Percentiles rank a stretch among this genome's conserved stretches.
Conservation (phyloP, 2,329 filamentous ascomycete genomes). For the Purpureocillium takamizusanense region DNA sequence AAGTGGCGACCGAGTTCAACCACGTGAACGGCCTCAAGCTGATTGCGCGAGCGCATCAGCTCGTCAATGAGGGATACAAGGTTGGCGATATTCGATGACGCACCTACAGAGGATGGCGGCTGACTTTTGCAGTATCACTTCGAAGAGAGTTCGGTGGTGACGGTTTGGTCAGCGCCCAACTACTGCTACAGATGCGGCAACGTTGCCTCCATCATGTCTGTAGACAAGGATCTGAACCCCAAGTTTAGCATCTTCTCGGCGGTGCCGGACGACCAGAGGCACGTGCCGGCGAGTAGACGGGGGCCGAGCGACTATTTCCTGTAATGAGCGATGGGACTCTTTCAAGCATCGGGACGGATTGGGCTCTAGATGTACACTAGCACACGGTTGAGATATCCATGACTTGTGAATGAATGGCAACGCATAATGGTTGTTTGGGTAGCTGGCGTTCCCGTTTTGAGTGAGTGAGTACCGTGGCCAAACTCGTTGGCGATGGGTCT, state of each 20-base stretch:
- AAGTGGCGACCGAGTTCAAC: constrained; percentile 95
- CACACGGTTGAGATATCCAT: constrained; percentile 33
- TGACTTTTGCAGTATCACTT: constrained; percentile 68
- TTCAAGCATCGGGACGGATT: constrained; percentile 8
- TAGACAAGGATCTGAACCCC: constrained; percentile 75
- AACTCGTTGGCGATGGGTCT: too few species aligned
- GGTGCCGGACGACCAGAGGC: constrained; percentile 76
- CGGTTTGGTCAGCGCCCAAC: constrained; percentile 96
- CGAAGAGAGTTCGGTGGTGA: constrained; percentile 88
- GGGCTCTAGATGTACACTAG: constrained; percentile 30
- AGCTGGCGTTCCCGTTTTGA: background rate
- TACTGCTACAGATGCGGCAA: constrained; percentile 95
- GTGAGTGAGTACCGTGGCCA: too few species aligned
- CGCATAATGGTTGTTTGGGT: constrained; percentile 6
- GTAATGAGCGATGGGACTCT: constrained; percentile 25
- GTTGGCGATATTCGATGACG: constrained; percentile 32
- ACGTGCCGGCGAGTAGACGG: constrained; percentile 63
- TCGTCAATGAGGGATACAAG: constrained; percentile 98
- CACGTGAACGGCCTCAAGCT: constrained; percentile 94
- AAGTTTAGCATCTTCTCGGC: constrained; percentile 90
- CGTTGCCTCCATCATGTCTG: constrained; percentile 91
- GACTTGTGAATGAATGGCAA: constrained; percentile 20
- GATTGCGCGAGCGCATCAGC: constrained; percentile 92
- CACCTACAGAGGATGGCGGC: constrained; percentile 4
- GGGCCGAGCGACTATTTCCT: constrained; percentile 65